Conservation (phyloP, 2,329 filamentous ascomycete genomes). For the Sporothrix curviconia region DNA sequence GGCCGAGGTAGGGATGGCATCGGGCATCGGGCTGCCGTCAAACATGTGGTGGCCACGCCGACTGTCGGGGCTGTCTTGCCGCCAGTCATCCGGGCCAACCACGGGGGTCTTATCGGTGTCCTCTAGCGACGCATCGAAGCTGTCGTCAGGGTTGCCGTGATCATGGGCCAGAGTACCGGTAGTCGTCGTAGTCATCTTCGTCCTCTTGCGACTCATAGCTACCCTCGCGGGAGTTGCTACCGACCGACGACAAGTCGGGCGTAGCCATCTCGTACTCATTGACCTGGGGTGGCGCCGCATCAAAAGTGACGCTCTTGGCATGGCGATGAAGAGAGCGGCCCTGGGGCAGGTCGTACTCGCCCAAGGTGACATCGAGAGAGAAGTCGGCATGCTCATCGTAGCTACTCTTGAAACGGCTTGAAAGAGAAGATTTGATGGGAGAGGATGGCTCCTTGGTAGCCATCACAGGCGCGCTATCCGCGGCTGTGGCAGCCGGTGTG, state of each 20-base stretch:
- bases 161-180: slow-evolving; percentile 47
- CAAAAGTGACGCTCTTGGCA: slow-evolving; percentile 95
- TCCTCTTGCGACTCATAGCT: slow-evolving; percentile 83
- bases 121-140: slow-evolving; percentile 91
- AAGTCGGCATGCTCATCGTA: slow-evolving; percentile 66
- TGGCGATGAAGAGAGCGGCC: slow-evolving; percentile 70
- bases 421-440: slow-evolving; percentile 84
- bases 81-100: slow-evolving; percentile 95
- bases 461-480: slow-evolving; percentile 29
- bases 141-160: slow-evolving; percentile 66
- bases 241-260: slow-evolving; percentile 87
- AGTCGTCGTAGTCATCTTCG: slow-evolving; percentile 59
- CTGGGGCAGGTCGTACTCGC: slow-evolving; percentile 53
- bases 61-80: slow-evolving; percentile 55
- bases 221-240: slow-evolving; percentile 82
- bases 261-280: slow-evolving; percentile 99
- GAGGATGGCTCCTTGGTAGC: slow-evolving; percentile 68
- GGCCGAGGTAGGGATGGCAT: slow-evolving; percentile 38
- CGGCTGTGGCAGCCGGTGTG: slow-evolving; percentile 11
- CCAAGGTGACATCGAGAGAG: slow-evolving; percentile 57
- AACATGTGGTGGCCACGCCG: slow-evolving; percentile 56
- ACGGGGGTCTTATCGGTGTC: slow-evolving; percentile 97
- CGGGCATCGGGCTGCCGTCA: slow-evolving; percentile 62
- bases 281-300: slow-evolving; percentile 84
- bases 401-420: slow-evolving; percentile 58